phyloP scores from a whole-genome alignment of 495 filamentous ascomycete genomes.

The Penicillium egyptiacum region DNA sequence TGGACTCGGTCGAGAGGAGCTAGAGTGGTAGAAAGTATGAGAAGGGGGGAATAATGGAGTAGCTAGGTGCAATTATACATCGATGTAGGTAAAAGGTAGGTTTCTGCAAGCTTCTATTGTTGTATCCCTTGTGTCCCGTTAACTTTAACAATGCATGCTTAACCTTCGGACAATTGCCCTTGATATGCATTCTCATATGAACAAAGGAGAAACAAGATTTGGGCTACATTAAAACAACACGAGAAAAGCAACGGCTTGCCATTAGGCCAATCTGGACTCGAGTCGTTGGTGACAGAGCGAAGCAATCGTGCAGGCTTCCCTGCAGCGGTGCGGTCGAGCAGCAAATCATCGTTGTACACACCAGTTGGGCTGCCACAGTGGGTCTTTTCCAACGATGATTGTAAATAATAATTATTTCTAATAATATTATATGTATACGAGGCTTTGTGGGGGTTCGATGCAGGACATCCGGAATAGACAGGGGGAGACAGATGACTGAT shows the following conservation, averaged over 20 bases:
- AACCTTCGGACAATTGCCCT: constrained; percentile 1
- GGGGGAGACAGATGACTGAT: background rate
- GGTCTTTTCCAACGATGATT: constrained; percentile 21
- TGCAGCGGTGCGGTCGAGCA: constrained; percentile 22
- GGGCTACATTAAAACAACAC: constrained; percentile 1
- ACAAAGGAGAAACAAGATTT: background rate
- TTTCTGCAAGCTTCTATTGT: background rate
- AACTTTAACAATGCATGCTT: background rate
- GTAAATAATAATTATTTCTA: constrained; percentile 15
- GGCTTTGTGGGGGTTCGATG: background rate
- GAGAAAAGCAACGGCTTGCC: constrained; percentile 1
- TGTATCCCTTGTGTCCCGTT: background rate
- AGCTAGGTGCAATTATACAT: background rate
- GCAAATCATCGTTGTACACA: constrained; percentile 47
- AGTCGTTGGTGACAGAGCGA: constrained; percentile 21
- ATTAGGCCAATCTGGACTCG: constrained; percentile 25
- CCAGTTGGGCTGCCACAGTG: constrained; percentile 28
- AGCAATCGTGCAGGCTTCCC: constrained; percentile 27
- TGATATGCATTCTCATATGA: constrained; percentile 1
- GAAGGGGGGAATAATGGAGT: background rate
- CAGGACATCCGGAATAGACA: constrained; percentile 2
- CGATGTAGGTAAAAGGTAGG: background rate
- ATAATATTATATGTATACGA: background rate
- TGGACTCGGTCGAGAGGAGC: background rate
- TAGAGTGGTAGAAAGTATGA: background rate